These are phyloP conservation scores for Calvatia gigantea DNA, from an alignment of 768 basidiomycete genomes.

Conservation along the genomic window DNA sequence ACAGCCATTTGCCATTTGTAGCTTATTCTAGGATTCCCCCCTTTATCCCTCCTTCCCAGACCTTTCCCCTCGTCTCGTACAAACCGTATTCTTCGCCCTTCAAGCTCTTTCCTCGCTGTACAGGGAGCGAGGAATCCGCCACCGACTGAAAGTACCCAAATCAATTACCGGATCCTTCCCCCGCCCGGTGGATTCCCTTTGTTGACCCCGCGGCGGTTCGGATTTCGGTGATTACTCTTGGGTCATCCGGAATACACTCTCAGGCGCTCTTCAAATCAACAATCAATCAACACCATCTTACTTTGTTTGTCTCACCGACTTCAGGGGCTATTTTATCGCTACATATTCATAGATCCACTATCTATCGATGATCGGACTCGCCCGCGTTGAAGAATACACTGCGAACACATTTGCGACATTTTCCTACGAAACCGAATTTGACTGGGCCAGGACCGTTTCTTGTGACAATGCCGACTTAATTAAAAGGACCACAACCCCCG, in stretches of 20 bases:
- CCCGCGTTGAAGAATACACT: neutral
- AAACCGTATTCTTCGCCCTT: slow-evolving; percentile 29
- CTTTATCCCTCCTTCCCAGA: slow-evolving; percentile 13
- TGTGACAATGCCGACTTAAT: slow-evolving; percentile 16
- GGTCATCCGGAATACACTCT: slow-evolving; percentile 21
- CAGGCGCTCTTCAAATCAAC: slow-evolving; percentile 7
- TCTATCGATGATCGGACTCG: slow-evolving; percentile 11
- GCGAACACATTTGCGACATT: slow-evolving; percentile 1
- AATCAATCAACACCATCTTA: neutral
- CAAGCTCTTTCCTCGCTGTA: slow-evolving; percentile 62
- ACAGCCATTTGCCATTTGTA: neutral
- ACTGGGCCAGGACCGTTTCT: neutral
- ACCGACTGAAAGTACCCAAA: slow-evolving; percentile 49
- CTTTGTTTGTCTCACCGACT: neutral
- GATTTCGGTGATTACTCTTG: slow-evolving; percentile 54
- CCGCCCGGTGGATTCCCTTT: slow-evolving; percentile 49
- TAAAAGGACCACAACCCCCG: slow-evolving; percentile 21
- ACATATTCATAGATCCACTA: neutral
- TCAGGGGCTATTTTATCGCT: neutral
- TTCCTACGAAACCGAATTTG: slow-evolving; percentile 2
- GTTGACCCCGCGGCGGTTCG: slow-evolving; percentile 69
- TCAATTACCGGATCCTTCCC: slow-evolving; percentile 52
- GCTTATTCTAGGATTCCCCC: slow-evolving; percentile 7
- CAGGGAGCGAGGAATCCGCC: slow-evolving; percentile 65
- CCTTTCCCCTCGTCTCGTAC: slow-evolving; percentile 8